These are phyloP conservation scores for Aspergillus latus DNA, from an alignment of 2,329 filamentous ascomycete genomes.

Conservation along the genomic window DNA sequence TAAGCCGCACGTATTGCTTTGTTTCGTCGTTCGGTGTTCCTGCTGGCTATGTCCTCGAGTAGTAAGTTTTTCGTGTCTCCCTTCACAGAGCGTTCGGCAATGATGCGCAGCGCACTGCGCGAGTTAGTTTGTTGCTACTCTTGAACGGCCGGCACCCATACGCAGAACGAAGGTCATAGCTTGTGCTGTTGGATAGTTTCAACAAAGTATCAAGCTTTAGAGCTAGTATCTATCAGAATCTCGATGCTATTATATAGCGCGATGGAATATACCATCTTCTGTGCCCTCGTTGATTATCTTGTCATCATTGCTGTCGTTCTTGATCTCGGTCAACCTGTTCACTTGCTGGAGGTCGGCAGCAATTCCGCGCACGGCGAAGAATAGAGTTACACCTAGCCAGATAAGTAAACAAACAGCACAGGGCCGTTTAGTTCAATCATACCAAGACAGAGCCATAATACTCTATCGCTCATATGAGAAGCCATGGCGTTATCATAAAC, in stretches of 20 bases:
- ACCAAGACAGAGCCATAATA: conserved; percentile 45
- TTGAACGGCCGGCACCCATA: conserved; percentile 53
- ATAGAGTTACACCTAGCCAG: conserved; percentile 38
- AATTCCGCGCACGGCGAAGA: conserved; percentile 56
- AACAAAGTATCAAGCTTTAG: conserved; percentile 65
- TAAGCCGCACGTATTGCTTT: conserved; percentile 46
- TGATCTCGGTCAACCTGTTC: conserved; percentile 57
- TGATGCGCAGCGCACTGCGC: conserved; percentile 45
- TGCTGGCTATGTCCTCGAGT: conserved; percentile 44
- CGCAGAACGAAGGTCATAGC: conserved; percentile 69
- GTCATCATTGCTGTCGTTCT: conserved; percentile 63
- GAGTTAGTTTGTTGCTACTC: conserved; percentile 46
- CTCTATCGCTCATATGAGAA: conserved; percentile 35
- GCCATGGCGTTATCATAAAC: conserved; percentile 28
- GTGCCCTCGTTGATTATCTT: conserved; percentile 74
- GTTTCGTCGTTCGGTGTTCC: conserved; percentile 35
- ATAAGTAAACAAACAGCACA: conserved; percentile 2
- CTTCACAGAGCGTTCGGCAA: conserved; percentile 47
- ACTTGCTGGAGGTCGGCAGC: conserved; percentile 52
- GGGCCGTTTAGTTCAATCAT: conserved; percentile 1
- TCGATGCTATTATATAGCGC: too few relatives aligned
- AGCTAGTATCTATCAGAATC: conserved; percentile 39
- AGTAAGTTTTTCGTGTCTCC: conserved; percentile 41
- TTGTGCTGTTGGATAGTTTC: conserved; percentile 68
- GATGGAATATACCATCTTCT: conserved; percentile 56